phyloP scores from a whole-genome alignment of 2,329 filamentous ascomycete species.

The Sclerotinia glacialis region DNA sequence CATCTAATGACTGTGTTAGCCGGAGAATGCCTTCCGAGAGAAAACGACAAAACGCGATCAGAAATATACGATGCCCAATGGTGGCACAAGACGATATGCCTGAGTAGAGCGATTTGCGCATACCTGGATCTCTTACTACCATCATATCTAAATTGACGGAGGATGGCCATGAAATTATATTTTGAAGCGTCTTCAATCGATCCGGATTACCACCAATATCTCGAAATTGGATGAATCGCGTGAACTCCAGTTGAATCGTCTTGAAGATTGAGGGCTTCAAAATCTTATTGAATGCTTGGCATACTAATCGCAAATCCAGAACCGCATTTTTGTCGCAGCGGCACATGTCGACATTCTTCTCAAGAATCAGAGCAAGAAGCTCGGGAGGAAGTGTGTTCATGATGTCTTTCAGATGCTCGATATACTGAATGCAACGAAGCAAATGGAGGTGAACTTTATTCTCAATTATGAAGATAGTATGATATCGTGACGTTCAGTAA shows the following conservation, averaged over 20 bases:
- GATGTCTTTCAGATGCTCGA: not conserved
- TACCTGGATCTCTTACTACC: slow-evolving; percentile 52
- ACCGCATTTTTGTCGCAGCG: slow-evolving; percentile 47
- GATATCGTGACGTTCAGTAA: not conserved
- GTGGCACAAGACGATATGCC: not conserved
- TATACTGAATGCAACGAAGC: not conserved
- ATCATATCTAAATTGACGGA: slow-evolving; percentile 53
- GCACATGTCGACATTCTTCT: slow-evolving; percentile 43
- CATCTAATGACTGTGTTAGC: slow-evolving; percentile 41
- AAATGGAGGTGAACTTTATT: not conserved
- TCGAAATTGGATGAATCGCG: slow-evolving; percentile 41
- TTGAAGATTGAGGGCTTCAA: slow-evolving; percentile 48
- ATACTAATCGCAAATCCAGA: slow-evolving; percentile 49
- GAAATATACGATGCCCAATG: not conserved
- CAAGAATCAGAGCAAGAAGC: slow-evolving; percentile 48
- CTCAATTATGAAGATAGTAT: not conserved
- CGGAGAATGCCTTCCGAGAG: not conserved
- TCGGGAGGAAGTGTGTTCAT: slow-evolving; percentile 50
- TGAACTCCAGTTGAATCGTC: slow-evolving; percentile 51
- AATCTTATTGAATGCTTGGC: slow-evolving; percentile 48
- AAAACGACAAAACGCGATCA: not conserved
- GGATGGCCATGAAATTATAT: slow-evolving; percentile 48
- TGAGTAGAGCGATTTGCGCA: not conserved
- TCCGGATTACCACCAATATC: slow-evolving; percentile 1
- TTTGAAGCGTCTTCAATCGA: slow-evolving; percentile 45